Conservation (phyloP, 2,329 filamentous ascomycete species). For the Dactylellina haptotyla region DNA sequence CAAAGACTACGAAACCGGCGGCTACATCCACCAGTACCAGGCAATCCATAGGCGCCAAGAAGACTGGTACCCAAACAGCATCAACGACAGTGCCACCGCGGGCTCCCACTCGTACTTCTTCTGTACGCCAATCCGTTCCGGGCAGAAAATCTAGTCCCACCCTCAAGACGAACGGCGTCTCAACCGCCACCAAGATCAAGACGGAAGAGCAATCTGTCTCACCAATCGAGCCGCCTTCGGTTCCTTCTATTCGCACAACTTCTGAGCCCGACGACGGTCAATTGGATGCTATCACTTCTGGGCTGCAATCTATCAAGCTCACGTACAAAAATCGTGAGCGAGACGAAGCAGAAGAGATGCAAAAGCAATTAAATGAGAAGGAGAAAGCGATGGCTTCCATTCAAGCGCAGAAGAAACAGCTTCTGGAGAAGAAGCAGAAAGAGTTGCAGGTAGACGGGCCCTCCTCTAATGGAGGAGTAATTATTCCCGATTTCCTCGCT, state of each 20-base stretch:
- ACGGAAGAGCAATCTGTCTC: conserved; percentile 19
- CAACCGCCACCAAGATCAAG: neutral
- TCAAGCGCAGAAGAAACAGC: conserved; percentile 15
- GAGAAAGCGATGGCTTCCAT: conserved; percentile 18
- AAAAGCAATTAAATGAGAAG: conserved; percentile 28
- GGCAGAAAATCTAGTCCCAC: conserved; percentile 43
- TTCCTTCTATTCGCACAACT: conserved; percentile 36
- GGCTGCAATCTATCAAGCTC: conserved; percentile 73
- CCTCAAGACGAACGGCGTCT: neutral
- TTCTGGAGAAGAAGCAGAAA: conserved; percentile 20
- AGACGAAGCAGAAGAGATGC: conserved; percentile 27
- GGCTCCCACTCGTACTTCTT: conserved; percentile 56
- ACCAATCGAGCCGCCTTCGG: conserved; percentile 17
- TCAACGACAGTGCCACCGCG: conserved; percentile 57
- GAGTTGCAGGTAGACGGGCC: neutral
- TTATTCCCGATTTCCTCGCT: neutral
- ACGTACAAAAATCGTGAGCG: conserved; percentile 46
- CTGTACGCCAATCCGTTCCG: neutral
- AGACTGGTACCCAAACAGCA: neutral
- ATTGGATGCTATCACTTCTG: conserved; percentile 68
- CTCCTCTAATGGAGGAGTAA: neutral
- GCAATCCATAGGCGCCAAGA: neutral
- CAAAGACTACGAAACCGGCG: neutral
- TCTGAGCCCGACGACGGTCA: conserved; percentile 60
- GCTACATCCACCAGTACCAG: neutral